These are phyloP conservation scores for Fagopyrum tataricum DNA, from an alignment of 148 eudicot species.

Conservation along the genomic window DNA sequence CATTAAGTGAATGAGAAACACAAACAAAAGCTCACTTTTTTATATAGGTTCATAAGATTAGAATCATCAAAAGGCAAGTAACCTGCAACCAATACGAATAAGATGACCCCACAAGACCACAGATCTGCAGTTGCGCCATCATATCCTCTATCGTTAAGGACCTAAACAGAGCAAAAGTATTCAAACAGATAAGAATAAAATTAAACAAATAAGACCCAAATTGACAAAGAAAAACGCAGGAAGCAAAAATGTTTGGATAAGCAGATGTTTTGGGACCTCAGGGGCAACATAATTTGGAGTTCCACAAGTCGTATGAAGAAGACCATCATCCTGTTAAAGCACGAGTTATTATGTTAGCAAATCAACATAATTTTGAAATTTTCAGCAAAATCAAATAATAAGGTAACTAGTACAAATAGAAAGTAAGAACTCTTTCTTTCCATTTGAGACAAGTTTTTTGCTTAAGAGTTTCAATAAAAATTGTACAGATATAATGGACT, in stretches of 20 bases:
- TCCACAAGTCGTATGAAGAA: constrained; percentile 95
- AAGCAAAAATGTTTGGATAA: background rate
- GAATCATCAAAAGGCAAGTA: constrained; percentile 99
- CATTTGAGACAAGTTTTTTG: background rate
- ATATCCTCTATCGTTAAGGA: constrained; percentile 83
- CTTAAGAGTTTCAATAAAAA: background rate
- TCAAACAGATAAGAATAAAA: background rate
- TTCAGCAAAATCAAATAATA: background rate
- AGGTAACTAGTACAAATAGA: background rate
- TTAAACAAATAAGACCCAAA: background rate
- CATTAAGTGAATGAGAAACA: constrained; percentile 13
- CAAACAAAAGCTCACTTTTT: constrained; percentile 63
- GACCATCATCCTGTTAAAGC: constrained; percentile 74
- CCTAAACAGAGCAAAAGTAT: constrained; percentile 30
- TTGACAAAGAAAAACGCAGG: background rate
- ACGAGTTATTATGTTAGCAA: constrained; percentile 1
- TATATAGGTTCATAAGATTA: constrained; percentile 85
- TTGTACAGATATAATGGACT: background rate
- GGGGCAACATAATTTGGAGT: constrained; percentile 99
- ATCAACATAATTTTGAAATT: background rate
- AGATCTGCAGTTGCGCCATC: constrained; percentile 96
- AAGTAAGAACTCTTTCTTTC: background rate
- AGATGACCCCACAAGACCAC: constrained; percentile 99
- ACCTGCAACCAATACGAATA: constrained; percentile 95
- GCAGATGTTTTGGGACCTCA: constrained; percentile 40